These are phyloP conservation scores for Acanthamoeba lenticulata DNA, from an alignment of 208 protist genomes.

Conservation along the genomic window DNA sequence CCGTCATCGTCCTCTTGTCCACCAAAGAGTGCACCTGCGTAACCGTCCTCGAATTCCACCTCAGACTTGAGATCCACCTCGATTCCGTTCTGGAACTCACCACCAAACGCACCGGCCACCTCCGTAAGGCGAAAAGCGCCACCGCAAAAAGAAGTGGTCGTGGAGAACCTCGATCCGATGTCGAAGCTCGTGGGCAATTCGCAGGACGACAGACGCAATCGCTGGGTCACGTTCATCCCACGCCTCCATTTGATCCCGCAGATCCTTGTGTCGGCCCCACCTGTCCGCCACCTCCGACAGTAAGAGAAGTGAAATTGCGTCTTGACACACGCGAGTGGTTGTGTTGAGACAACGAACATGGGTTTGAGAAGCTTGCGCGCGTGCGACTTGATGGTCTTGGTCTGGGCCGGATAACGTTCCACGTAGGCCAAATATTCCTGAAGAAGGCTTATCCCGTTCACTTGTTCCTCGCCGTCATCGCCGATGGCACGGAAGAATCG, in stretches of 20 bases:
- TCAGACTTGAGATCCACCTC: neutral
- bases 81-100: neutral
- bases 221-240: constrained; percentile 11
- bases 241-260: neutral
- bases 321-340: no score
- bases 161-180: constrained; percentile 8
- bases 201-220: neutral
- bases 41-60: neutral
- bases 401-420: neutral
- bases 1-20: neutral
- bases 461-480: neutral
- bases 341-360: no score
- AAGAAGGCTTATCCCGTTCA: neutral
- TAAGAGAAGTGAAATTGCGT: no score
- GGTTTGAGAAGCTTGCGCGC: constrained; percentile 36
- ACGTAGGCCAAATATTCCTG: constrained; percentile 1
- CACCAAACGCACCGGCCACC: no score
- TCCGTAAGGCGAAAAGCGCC: neutral
- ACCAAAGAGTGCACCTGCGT: neutral
- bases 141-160: neutral
- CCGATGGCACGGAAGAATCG: constrained; percentile 17
- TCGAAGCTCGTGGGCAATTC: neutral
- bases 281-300: neutral
- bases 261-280: constrained; percentile 11
- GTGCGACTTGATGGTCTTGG: constrained; percentile 44